Evolutionary conservation across 192 early-diverging fungal species (phyloP).

Genomic region (Coemansia sp.): DNA sequence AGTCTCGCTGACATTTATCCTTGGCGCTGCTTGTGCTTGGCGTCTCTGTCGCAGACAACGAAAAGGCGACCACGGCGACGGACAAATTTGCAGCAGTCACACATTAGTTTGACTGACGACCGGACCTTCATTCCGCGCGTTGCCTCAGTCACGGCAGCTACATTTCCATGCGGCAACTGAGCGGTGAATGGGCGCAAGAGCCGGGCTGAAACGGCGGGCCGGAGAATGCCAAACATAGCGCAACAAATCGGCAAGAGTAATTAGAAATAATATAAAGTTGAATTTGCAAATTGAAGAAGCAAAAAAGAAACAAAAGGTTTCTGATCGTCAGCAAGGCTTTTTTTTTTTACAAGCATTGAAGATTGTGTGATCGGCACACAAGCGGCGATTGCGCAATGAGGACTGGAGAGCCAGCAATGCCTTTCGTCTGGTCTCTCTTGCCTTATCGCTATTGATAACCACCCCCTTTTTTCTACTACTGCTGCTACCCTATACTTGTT

Average conservation of each 20-base stretch:
- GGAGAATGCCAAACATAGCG: constrained; percentile 39
- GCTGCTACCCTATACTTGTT: neutral
- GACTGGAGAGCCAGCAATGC: too few species aligned
- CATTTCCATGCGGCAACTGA: constrained; percentile 20
- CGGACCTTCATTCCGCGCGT: constrained; percentile 84
- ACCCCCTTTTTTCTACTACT: neutral
- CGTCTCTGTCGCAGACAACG: constrained; percentile 89
- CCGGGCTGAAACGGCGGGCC: constrained; percentile 29
- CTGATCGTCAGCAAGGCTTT: neutral
- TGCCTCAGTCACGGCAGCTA: constrained; percentile 9
- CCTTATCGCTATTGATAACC: neutral
- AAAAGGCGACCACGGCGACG: constrained; percentile 82
- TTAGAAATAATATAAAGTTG: neutral
- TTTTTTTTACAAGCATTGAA: too few species aligned
- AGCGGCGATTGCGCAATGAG: too few species aligned
- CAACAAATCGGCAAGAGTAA: neutral
- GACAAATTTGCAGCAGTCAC: constrained; percentile 88
- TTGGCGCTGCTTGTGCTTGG: constrained; percentile 47
- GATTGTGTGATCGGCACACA: too few species aligned
- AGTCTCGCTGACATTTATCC: constrained; percentile 4
- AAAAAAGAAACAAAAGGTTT: neutral
- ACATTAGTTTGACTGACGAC: constrained; percentile 87
- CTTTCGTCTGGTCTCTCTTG: too few species aligned
- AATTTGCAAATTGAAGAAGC: neutral
- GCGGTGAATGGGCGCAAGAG: constrained; percentile 44